Base-by-base conservation (phyloP, 2,329 filamentous ascomycete species). In the Colletotrichum acutatum region DNA sequence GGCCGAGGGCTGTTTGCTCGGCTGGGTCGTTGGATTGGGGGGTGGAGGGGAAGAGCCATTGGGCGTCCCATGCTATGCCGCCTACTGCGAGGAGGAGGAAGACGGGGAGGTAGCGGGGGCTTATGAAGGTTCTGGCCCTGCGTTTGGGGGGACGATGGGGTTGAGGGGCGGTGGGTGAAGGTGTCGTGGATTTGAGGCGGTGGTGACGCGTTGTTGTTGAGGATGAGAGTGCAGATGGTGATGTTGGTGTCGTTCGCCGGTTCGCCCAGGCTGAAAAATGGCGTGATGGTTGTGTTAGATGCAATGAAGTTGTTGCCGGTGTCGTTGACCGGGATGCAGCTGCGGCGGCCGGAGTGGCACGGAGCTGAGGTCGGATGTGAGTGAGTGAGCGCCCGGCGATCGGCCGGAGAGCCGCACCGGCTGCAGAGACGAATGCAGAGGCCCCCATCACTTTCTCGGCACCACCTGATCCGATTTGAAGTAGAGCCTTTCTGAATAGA, bases 1-100 rank as follows among this genome's bases (percentile, higher is more conserved):
- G 81, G 82, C 93, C 91, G 72, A 94, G 86, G 2, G 73, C 30
- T 30, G 71, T 73, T 1, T 53, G 56, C 24, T 59, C 49, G 34
- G 67, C 22, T 4, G 56, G 61, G 34, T 70, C 65, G 46, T 46
- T 52, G 42, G 68, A 53, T 49, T 59, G 4, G 4, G 68, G 52
- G 7, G 52, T 19, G 60, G 66, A 60, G 56, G 71, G 66, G 56
- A 73, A 73, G 56, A 73, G 71, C 71, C 71, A 73, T 62, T 73
- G 71, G 19, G 71, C 70, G 9, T 75, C 69, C 66, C 67, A 75
- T 30, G 63, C 66, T 19, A 66, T 22, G 22, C 72, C 68, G 8
- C 61, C 69, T 30, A 64, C 14, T 19, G 61, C 63, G 26, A 74
- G 37, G n/a, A 69, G 22, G 53, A 75, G 14, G 32, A 74, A 26